Conservation (phyloP, 148 eudicot species). For the Chenopodium berlandieri region DNA sequence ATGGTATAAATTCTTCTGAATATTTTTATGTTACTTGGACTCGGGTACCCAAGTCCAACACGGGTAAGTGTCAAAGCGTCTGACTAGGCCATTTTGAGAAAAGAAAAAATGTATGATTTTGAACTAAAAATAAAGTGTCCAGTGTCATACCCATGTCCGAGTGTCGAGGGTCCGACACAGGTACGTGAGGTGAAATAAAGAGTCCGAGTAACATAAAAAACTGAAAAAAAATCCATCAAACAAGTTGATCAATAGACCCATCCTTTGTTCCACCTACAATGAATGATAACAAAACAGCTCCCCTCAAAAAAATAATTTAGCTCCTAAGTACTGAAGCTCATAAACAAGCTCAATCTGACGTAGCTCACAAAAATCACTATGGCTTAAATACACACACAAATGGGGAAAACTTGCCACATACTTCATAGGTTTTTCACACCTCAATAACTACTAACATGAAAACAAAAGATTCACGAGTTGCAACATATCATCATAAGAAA, state of each 20-base stretch:
- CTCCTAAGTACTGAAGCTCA: not conserved
- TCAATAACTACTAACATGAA: not conserved
- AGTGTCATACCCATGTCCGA: too few relatives aligned
- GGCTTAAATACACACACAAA: not conserved
- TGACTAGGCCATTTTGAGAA: too few relatives aligned
- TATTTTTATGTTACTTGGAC: not conserved
- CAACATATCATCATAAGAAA: not conserved
- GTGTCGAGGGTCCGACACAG: too few relatives aligned
- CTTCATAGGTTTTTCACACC: not conserved
- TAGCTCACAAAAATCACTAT: not conserved
- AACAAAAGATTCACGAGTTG: not conserved
- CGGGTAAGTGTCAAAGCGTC: too few relatives aligned
- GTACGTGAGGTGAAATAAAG: too few relatives aligned
- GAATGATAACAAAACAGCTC: not conserved
- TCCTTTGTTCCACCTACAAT: not conserved
- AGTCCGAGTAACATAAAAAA: not conserved
- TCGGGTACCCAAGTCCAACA: too few relatives aligned
- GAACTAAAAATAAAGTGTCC: too few relatives aligned
- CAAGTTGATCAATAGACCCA: not conserved
- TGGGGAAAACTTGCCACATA: not conserved
- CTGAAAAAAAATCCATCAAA: not conserved
- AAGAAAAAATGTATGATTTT: too few relatives aligned
- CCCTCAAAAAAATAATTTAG: not conserved
- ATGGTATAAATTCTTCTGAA: not conserved
- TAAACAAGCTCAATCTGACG: not conserved